Conservation (phyloP, 2,329 filamentous ascomycete species). For the Chaetomiaceae sp. region DNA sequence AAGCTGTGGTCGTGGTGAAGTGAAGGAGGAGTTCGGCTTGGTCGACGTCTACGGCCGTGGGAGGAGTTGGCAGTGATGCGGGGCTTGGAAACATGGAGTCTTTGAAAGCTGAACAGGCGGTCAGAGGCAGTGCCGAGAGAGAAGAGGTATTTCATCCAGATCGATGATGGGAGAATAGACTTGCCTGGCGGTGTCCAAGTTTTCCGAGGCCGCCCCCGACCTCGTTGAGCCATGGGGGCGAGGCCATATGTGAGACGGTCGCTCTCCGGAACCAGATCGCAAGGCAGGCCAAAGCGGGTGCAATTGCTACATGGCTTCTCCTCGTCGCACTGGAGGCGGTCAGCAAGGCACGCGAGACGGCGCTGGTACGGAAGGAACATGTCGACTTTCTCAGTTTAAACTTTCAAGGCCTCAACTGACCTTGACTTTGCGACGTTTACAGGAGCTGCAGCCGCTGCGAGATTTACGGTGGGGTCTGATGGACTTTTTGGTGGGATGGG, state of each 20-base stretch:
- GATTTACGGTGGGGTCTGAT: conserved; percentile 8
- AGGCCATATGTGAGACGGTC: background rate
- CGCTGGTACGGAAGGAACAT: no score
- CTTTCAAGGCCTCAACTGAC: background rate
- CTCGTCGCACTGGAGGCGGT: background rate
- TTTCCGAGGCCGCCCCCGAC: conserved; percentile 5
- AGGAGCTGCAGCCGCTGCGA: background rate
- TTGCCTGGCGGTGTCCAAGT: background rate
- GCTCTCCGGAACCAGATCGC: background rate
- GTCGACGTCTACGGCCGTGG: background rate
- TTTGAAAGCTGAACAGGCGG: background rate
- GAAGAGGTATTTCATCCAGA: no score
- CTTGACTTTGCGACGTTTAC: conserved; percentile 10
- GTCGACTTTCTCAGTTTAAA: no score
- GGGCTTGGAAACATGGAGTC: background rate
- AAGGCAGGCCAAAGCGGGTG: background rate
- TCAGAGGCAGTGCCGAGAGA: no score
- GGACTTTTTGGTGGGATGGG: background rate
- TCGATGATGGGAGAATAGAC: background rate
- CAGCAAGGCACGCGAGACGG: background rate
- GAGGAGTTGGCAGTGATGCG: background rate
- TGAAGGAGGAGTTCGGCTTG: conserved; percentile 28
- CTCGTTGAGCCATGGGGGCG: background rate
- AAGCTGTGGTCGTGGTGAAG: conserved; percentile 22
- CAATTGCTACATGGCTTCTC: conserved; percentile 7